Percentiles rank a stretch among this genome's conserved stretches.
These are phyloP conservation scores for Fusarium irregulare DNA, from an alignment of 2,329 filamentous ascomycete species.

Conservation along the genomic window DNA sequence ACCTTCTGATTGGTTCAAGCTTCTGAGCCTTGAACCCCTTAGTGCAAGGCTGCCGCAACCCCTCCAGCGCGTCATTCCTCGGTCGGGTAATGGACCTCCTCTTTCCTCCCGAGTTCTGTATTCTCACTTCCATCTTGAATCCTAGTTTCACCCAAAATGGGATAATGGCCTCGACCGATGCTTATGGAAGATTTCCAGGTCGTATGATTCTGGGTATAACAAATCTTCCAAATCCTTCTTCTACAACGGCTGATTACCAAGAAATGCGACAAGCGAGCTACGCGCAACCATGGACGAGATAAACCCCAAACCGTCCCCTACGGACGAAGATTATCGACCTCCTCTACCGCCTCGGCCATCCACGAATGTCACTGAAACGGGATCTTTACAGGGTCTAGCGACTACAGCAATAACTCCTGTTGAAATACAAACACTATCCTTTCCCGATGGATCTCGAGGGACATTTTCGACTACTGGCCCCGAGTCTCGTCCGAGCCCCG, in stretches of 20 bases:
- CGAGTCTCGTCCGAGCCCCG: conserved; percentile 53
- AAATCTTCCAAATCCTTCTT: neutral
- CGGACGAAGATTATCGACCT: conserved; percentile 61
- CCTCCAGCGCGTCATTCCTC: conserved; percentile 40
- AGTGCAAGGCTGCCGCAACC: conserved; percentile 46
- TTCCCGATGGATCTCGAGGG: conserved; percentile 75
- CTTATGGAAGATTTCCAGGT: conserved; percentile 23
- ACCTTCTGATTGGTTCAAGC: conserved; percentile 40
- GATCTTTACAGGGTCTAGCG: conserved; percentile 69
- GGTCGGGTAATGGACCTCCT: conserved; percentile 15
- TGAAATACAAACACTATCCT: conserved; percentile 81
- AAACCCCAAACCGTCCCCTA: conserved; percentile 44
- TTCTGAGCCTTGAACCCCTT: conserved; percentile 21
- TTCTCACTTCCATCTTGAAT: conserved; percentile 10
- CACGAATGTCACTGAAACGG: conserved; percentile 52
- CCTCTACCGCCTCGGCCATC: conserved; percentile 66
- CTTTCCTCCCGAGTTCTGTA: conserved; percentile 15
- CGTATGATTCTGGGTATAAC: conserved; percentile 21
- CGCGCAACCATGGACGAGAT: conserved; percentile 42
- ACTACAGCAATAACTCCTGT: conserved; percentile 88
- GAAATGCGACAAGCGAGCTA: conserved; percentile 46
- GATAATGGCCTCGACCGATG: conserved; percentile 43
- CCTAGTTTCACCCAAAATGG: conserved; percentile 47
- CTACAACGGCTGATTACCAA: conserved; percentile 13
- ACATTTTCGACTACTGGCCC: conserved; percentile 63